Percentiles rank a stretch among this genome's conserved stretches.
phyloP scores from a whole-genome alignment of 768 basidiomycete species.

The Suillus alpinus region DNA sequence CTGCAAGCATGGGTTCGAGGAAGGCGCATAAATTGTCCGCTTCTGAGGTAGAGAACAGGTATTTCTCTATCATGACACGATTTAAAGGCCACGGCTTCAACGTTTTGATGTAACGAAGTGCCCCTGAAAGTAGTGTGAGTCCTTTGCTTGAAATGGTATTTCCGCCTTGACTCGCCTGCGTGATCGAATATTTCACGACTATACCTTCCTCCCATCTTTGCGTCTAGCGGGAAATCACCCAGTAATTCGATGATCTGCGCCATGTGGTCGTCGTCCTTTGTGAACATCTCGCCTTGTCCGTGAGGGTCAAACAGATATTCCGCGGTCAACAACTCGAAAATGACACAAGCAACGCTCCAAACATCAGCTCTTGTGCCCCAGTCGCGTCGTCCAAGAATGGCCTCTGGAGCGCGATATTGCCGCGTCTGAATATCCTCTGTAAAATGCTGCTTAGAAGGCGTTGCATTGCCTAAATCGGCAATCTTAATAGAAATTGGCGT shows the following conservation, averaged over 20 bases:
- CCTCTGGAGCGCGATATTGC: slow-evolving; percentile 93
- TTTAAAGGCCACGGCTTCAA: slow-evolving; percentile 80
- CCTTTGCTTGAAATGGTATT: slow-evolving; percentile 6
- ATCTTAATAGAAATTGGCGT: slow-evolving; percentile 82
- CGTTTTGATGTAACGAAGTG: slow-evolving; percentile 68
- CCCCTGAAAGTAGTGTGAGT: slow-evolving; percentile 38
- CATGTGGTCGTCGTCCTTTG: slow-evolving; percentile 94
- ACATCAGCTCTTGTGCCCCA: slow-evolving; percentile 88
- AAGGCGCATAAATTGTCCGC: slow-evolving; percentile 61
- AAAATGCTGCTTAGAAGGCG: slow-evolving; percentile 85
- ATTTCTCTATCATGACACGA: slow-evolving; percentile 89
- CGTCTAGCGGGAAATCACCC: slow-evolving; percentile 69
- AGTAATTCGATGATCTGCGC: slow-evolving; percentile 92
- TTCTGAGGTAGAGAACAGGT: slow-evolving; percentile 62
- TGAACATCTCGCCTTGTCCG: slow-evolving; percentile 74
- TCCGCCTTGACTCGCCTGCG: slow-evolving; percentile 42
- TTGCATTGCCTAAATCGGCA: slow-evolving; percentile 92
- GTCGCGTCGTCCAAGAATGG: slow-evolving; percentile 81
- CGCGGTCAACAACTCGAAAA: slow-evolving; percentile 88
- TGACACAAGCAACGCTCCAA: slow-evolving; percentile 89
- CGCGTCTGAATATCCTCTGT: slow-evolving; percentile 97
- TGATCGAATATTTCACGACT: slow-evolving; percentile 83
- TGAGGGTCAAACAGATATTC: slow-evolving; percentile 93
- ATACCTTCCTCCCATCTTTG: slow-evolving; percentile 83
- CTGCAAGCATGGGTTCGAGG: slow-evolving; percentile 70